Evolutionary conservation across 257 asterid genomes (phyloP).

Genomic region (Solanum bulbocastanum): DNA sequence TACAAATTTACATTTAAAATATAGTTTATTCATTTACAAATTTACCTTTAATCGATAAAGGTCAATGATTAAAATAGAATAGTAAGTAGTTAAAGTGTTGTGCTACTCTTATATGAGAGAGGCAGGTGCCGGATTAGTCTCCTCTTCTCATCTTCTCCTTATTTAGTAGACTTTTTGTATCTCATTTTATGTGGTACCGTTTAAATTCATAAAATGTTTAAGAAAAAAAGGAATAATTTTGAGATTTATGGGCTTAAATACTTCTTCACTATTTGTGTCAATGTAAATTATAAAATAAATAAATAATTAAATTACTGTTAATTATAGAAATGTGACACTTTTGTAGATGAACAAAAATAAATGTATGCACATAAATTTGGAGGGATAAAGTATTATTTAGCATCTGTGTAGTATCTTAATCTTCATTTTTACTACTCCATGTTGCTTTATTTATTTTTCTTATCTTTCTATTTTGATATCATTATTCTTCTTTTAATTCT

Average conservation of each 20-base stretch:
- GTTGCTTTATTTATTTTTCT: background rate
- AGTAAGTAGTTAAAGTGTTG: background rate
- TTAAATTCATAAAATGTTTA: background rate
- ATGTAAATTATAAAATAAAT: background rate
- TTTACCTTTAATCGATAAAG: background rate
- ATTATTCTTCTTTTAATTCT: background rate
- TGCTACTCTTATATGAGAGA: background rate
- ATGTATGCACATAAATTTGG: background rate
- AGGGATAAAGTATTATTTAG: background rate
- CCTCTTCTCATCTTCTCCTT: background rate
- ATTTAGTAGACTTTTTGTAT: background rate
- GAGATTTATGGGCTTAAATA: background rate
- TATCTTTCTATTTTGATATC: background rate
- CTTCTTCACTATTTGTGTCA: background rate
- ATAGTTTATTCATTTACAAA: background rate
- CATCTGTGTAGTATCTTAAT: background rate
- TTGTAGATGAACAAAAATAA: background rate
- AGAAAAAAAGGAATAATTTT: background rate
- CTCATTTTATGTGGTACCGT: background rate
- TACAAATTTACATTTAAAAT: background rate
- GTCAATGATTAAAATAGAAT: background rate
- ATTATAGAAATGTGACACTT: background rate
- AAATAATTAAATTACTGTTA: too few relatives aligned
- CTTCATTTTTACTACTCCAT: background rate
- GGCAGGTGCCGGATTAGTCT: background rate